A percentile compares a stretch with the other conserved stretches of the same genome.
These are phyloP conservation scores for Trypanosoma boissoni DNA, from an alignment of 208 protist genomes.

Conservation along the genomic window DNA sequence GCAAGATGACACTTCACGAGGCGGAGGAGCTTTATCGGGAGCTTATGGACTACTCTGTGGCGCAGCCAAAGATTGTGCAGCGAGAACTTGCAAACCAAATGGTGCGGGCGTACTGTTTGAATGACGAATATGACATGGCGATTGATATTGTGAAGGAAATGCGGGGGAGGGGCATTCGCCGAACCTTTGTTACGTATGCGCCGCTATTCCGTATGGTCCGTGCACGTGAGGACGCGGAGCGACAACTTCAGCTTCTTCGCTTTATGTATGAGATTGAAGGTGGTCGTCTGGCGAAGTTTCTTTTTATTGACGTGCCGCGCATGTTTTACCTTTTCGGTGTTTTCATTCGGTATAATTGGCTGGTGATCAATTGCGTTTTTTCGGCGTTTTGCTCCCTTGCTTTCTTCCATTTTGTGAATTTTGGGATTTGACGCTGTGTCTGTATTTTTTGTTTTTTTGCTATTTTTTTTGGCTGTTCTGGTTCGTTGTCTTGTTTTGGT, in stretches of 20 bases:
- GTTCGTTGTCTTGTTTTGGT: too few relatives aligned
- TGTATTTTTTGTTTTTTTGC: neutral
- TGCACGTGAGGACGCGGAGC: constrained; percentile 47
- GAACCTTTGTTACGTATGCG: constrained; percentile 90
- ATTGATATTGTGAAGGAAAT: constrained; percentile 79
- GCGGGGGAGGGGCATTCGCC: constrained; percentile 64
- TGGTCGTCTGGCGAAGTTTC: constrained; percentile 68
- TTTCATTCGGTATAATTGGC: constrained; percentile 88
- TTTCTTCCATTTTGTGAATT: constrained; percentile 22
- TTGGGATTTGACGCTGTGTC: constrained; percentile 14
- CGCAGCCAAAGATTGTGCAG: constrained; percentile 84
- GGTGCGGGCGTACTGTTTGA: constrained; percentile 77
- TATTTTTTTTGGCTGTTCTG: neutral
- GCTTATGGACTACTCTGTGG: constrained; percentile 87
- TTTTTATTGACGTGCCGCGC: constrained; percentile 85
- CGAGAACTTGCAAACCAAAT: constrained; percentile 89
- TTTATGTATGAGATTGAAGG: constrained; percentile 83
- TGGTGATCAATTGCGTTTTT: constrained; percentile 64
- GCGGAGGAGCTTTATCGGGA: constrained; percentile 84
- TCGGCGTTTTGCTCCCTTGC: constrained; percentile 38
- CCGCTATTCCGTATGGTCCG: constrained; percentile 87
- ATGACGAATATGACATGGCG: constrained; percentile 74
- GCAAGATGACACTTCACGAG: constrained; percentile 73
- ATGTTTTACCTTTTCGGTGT: constrained; percentile 87
- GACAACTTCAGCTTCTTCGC: constrained; percentile 59